phyloP scores from a whole-genome alignment of 2,329 filamentous ascomycete genomes.

The Tolypocladium album region DNA sequence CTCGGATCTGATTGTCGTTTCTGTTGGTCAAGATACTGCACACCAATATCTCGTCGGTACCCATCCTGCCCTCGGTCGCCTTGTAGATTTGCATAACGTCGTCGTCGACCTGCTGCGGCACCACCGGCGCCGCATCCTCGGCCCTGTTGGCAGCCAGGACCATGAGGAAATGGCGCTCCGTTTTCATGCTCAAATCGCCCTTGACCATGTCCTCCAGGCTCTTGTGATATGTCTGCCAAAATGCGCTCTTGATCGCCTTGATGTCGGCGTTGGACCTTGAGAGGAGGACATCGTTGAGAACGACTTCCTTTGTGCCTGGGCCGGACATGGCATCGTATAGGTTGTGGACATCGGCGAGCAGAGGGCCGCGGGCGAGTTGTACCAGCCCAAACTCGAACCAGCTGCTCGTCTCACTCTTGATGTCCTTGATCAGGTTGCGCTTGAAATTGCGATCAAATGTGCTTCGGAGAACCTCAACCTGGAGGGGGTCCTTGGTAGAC shows the following conservation, averaged over 20 bases:
- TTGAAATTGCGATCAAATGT: conserved; percentile 55
- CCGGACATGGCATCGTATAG: conserved; percentile 66
- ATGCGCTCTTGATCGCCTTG: conserved; percentile 71
- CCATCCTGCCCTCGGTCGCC: conserved; percentile 62
- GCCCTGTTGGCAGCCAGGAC: conserved; percentile 63
- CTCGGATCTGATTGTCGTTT: conserved; percentile 74
- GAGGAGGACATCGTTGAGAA: conserved; percentile 80
- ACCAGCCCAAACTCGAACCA: conserved; percentile 68
- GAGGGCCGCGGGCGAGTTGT: conserved; percentile 66
- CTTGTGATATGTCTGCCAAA: conserved; percentile 55
- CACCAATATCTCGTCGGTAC: conserved; percentile 65
- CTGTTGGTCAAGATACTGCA: conserved; percentile 67
- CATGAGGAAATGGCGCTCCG: conserved; percentile 74
- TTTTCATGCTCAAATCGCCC: conserved; percentile 76
- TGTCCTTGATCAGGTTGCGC: conserved; percentile 62
- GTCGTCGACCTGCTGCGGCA: conserved; percentile 60
- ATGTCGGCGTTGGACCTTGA: conserved; percentile 80
- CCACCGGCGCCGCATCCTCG: conserved; percentile 67
- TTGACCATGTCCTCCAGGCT: conserved; percentile 63
- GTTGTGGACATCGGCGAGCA: conserved; percentile 63
- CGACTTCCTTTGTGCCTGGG: conserved; percentile 72
- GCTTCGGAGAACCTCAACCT: conserved; percentile 57
- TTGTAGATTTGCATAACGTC: conserved; percentile 70
- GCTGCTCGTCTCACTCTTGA: conserved; percentile 66
- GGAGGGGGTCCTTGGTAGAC: conserved; percentile 63